Base-by-base conservation (phyloP, 768 basidiomycete genomes). In the Boletus huronensis region DNA sequence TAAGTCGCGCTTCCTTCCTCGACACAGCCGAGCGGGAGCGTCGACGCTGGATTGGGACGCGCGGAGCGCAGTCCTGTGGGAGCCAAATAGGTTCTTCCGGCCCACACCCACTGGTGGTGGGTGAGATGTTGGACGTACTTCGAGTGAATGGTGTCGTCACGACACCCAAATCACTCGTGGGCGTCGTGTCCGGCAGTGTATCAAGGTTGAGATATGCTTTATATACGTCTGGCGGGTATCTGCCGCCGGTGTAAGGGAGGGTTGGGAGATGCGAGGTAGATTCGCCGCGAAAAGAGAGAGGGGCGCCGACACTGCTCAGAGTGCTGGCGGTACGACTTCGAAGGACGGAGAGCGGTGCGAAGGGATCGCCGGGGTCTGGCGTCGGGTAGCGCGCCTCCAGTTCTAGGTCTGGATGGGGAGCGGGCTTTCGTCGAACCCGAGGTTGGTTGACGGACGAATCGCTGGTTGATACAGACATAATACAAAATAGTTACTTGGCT, bases 281-380 rank as follows among this genome's bases (percentile, higher is more conserved):
- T 50, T 65, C 62, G 40, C 71, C 67, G 23, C 62, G 62, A 46
- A 72, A 72, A 7, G 64, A 64, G 48, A 65, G 57, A 13, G 70
- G 69, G 19, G 69, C 55, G 34, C 59, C 62, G 9, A 49, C 48
- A 38, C 55, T 68, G 34, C 70, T 70, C 45, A 75, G 68, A 17
- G 73, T 70, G 19, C 74, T 74, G 58, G 77, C 79, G 5, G 81
- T 79, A 52, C 85, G 79, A 55, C 76, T 79, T 47, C 87, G 81
- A 26, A 89, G 75, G 25, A 82, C 81, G 63, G 81, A 79, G 40
- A 89, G 79, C 0, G 87, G 81, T 6, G 83, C 86, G 58, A 88
- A 88, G 2, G 87, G 87, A 65, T 89, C 85, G 17, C 63, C 64
- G 21, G 85, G 85, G 69, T 89, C 87, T 29, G 85, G 85, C 2